phyloP scores from a whole-genome alignment of 2,329 filamentous ascomycete species.

The Xylaria sp. region DNA sequence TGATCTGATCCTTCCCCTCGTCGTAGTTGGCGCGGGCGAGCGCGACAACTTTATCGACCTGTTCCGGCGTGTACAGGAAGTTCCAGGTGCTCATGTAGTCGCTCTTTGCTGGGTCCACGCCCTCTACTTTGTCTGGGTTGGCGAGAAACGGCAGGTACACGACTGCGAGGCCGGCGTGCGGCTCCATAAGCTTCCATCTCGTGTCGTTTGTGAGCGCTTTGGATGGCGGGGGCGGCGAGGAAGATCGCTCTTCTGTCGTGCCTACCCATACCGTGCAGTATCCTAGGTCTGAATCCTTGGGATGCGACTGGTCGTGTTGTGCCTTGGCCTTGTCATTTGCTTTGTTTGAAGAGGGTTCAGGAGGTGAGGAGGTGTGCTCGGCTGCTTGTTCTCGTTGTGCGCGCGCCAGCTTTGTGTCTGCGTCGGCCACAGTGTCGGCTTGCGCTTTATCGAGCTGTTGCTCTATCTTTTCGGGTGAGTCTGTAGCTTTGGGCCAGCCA shows the following conservation, averaged over 20 bases:
- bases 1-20: conserved; percentile 82
- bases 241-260: conserved; percentile 77
- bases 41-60: conserved; percentile 85
- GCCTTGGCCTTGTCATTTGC: conserved; percentile 47
- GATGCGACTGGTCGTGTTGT: conserved; percentile 56
- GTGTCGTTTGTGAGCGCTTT: conserved; percentile 70
- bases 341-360: conserved; percentile 30
- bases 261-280: conserved; percentile 98
- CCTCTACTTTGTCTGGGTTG: conserved; percentile 77
- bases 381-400: conserved; percentile 58
- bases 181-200: conserved; percentile 74
- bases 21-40: conserved; percentile 88
- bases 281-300: conserved; percentile 72
- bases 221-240: conserved; percentile 62
- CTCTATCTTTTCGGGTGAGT: conserved; percentile 68
- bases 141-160: conserved; percentile 90
- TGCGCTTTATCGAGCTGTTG: conserved; percentile 76
- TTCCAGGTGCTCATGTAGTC: conserved; percentile 98
- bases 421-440: conserved; percentile 68
- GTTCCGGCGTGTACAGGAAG: conserved; percentile 91
- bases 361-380: conserved; percentile 52
- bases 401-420: conserved; percentile 70
- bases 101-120: conserved; percentile 82
- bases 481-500: conserved; percentile 82
- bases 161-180: conserved; percentile 86